Base-by-base conservation (phyloP, 371 early-diverging fungal species). In the Rozella allomycis region DNA sequence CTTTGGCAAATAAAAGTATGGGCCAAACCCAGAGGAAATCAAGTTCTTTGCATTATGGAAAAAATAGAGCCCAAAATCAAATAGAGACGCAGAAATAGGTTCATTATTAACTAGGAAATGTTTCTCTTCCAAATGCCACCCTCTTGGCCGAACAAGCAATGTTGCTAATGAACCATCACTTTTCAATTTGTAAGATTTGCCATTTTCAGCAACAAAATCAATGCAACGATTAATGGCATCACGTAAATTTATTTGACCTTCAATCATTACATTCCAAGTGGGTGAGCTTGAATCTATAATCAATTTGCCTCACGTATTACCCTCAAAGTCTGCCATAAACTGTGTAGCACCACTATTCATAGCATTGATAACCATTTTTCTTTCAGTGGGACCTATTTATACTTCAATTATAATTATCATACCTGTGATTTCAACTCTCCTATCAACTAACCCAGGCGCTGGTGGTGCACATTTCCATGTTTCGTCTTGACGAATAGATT, bases 281-380 rank as follows among this genome's bases (percentile, higher is more conserved):
- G 87, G 88, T 4, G 79, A 62, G 50, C 70, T 82, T 23, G 87
- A 87, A 54, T 87, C 87, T 71, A 46, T 19, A 29, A 22, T 25
- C 25, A 21, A 17, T 20, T 7, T 11, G 26, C 8, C 33, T 40
- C 38, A 16, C n/a, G 41, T 14, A 21, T 37, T 56, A 72, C 74
- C 78, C 64, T 90, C 91, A 48, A 90, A 86, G 50, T 90, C 91
- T 16, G 91, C 91, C 91, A 90, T 90, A 52, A 73, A 90, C 30
- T 83, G 82, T 37, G 60, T 55, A 18, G 91, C 78, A 6, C 79
- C 85, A 8, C 82, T 73, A 64, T 87, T 90, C 45, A 87, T 60
- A 18, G 87, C 91, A 41, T 90, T 90, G 54, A 90, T 90, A 44
- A 90, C 84, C 91, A 90, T 90, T 59, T 90, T 90, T 44, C 91